Evolutionary conservation across 2,329 filamentous ascomycete genomes (phyloP).

Genomic region (Davidsoniella virescens): DNA sequence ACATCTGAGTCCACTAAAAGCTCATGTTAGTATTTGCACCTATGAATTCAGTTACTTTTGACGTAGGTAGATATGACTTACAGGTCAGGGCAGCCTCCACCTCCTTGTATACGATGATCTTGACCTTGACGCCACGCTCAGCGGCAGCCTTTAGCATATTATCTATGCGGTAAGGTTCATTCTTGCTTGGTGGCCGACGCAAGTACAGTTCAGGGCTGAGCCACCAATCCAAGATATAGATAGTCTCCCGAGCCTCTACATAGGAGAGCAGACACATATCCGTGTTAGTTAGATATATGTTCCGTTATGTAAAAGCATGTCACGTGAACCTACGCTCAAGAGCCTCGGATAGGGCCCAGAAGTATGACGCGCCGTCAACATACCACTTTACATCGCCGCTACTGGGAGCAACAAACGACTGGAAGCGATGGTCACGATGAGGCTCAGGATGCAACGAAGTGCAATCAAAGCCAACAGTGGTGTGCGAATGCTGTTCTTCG

Average conservation of each 20-base stretch:
- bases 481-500: slow-evolving; percentile 29
- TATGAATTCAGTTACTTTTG: background rate
- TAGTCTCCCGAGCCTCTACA: slow-evolving; percentile 51
- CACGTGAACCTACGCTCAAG: slow-evolving; percentile 38
- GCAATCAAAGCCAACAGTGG: slow-evolving; percentile 25
- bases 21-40: slow-evolving; percentile 12
- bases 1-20: slow-evolving; percentile 25
- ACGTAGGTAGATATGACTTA: slow-evolving; percentile 32
- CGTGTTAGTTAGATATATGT: background rate
- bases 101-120: slow-evolving; percentile 87
- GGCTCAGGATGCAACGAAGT: slow-evolving; percentile 26
- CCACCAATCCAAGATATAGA: slow-evolving; percentile 88
- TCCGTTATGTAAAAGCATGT: background rate
- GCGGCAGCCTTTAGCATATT: slow-evolving; percentile 68
- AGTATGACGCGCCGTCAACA: slow-evolving; percentile 70
- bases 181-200: slow-evolving; percentile 61
- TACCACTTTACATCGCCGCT: slow-evolving; percentile 73
- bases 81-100: slow-evolving; percentile 64
- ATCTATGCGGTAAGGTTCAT: slow-evolving; percentile 73
- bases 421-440: slow-evolving; percentile 36
- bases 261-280: slow-evolving; percentile 9
- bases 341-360: slow-evolving; percentile 69
- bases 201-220: slow-evolving; percentile 77
- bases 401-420: slow-evolving; percentile 57
- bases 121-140: slow-evolving; percentile 66